phyloP scores from a whole-genome alignment of 257 asterid species.

The Osmanthus fragrans region DNA sequence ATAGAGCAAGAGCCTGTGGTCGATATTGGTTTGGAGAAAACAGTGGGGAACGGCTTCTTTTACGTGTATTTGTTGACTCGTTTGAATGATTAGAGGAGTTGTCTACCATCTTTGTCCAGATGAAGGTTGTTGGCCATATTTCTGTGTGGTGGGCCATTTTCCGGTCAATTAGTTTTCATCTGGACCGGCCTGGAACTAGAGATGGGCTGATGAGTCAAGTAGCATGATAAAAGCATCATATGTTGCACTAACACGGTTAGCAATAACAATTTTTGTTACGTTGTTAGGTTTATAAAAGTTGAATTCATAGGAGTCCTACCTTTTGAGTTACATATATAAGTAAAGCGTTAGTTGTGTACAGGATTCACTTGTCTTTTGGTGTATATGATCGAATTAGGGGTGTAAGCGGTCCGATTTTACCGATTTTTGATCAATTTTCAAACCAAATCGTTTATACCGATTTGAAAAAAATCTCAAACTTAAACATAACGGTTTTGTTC shows the following conservation, averaged over 20 bases:
- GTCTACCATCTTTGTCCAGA: slow-evolving; percentile 50
- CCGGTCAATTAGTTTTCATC: slow-evolving; percentile 16
- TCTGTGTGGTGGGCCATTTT: slow-evolving; percentile 24
- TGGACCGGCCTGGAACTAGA: background rate
- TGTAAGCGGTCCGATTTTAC: too few relatives aligned
- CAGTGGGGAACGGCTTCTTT: slow-evolving; percentile 43
- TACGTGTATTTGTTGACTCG: slow-evolving; percentile 29
- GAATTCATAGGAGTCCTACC: background rate
- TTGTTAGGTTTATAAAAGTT: background rate
- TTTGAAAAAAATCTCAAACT: too few relatives aligned
- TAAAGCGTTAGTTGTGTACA: background rate
- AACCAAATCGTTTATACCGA: too few relatives aligned
- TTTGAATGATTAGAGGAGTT: slow-evolving; percentile 50
- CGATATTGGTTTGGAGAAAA: slow-evolving; percentile 22
- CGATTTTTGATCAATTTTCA: too few relatives aligned
- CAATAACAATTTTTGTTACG: background rate
- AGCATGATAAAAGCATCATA: background rate
- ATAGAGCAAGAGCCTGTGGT: slow-evolving; percentile 37
- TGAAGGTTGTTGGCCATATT: slow-evolving; percentile 14
- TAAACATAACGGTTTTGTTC: too few relatives aligned
- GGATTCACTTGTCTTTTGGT: background rate
- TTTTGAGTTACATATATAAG: background rate
- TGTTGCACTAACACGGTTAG: background rate
- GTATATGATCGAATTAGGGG: background rate
- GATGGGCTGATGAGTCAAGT: background rate